Conservation (phyloP, 495 filamentous ascomycete genomes). For the Cetradonia linearis region DNA sequence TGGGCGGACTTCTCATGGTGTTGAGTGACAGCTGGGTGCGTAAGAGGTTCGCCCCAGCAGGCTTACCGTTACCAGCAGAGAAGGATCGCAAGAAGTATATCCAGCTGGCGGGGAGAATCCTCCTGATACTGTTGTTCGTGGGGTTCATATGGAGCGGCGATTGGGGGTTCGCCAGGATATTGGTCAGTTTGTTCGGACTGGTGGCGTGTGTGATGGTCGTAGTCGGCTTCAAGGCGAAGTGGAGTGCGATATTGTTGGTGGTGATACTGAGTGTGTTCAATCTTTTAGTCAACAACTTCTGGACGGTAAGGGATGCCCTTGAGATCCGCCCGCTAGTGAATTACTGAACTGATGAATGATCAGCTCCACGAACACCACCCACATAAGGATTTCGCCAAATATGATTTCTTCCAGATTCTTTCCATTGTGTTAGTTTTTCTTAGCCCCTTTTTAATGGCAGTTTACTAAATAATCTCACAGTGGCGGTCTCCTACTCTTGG, state of each 20-base stretch:
- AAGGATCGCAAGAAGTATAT: conserved; percentile 99
- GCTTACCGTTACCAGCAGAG: conserved; percentile 86
- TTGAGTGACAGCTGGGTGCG: conserved; percentile 95
- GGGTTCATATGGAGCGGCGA: conserved; percentile 93
- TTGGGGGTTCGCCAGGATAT: conserved; percentile 76
- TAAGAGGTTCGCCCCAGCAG: conserved; percentile 93
- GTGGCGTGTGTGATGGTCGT: conserved; percentile 97
- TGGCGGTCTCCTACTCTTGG: conserved; percentile 84
- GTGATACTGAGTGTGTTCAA: conserved; percentile 95
- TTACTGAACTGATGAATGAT: conserved; percentile 12
- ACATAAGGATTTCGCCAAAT: conserved; percentile 99
- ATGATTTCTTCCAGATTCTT: conserved; percentile 99
- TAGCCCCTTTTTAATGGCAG: neutral
- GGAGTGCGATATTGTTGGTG: conserved; percentile 86
- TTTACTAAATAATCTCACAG: conserved; percentile 29
- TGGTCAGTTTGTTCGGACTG: conserved; percentile 72
- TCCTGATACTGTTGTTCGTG: conserved; percentile 92
- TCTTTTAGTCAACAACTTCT: conserved; percentile 97
- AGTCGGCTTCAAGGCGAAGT: conserved; percentile 99
- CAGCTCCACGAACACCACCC: conserved; percentile 97
- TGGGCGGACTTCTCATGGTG: conserved; percentile 95
- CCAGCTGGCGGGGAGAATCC: conserved; percentile 90
- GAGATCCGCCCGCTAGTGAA: neutral
- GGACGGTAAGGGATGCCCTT: conserved; percentile 64
- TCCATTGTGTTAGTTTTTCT: conserved; percentile 76